Base-by-base conservation (phyloP, 1,284 basidiomycete species). In the Ustilago xerochloae region DNA sequence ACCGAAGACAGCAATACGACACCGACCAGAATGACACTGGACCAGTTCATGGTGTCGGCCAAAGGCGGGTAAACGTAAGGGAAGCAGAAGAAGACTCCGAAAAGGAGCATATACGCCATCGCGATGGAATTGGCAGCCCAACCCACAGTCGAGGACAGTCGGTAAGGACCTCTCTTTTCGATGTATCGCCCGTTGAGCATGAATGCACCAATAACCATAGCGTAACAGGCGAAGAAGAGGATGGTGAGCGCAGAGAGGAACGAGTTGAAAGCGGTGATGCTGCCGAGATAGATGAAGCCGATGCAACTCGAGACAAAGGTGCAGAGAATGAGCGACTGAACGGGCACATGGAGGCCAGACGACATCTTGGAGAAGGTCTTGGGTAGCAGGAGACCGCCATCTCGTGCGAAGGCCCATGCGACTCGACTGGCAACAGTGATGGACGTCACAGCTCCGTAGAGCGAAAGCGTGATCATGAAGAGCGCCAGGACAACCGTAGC, bases 191-290 rank as follows among this genome's bases (percentile, higher is more conserved):
- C 36, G 52, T 65, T 65, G 52, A 65, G 57, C 63, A 65, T 65
- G 41, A 65, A 65, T 1, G 51, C 39, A 32, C 63, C 63, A 30
- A 65, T 65, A 26, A 60, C 63, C 51, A 60, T 65, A 28, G 52
- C 63, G 35, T 65, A 65, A 47, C 63, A 65, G 1, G 57, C 63
- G 24, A 65, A 65, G 52, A 65, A 65, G 47, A 65, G 63, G 52
- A 65, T 65, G 22, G 63, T 65, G 39, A 65, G 63, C 1, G 63
- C 63, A 2, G 63, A 54, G 30, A 65, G 63, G 57, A 65, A 65
- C 26, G 63, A 65, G 63, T 65, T 65, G 63, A 65, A 65, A 3
- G 63, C 63, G 10, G 63, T 65, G 47, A 60, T 65, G 57, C 63
- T 60, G 47, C 63, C 63, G 30, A 65, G 52, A 33, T 65, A 65